A percentile compares a stretch with the other conserved stretches of the same genome.
phyloP scores from a whole-genome alignment of 805 yeast species.

The Nakazawaea sp. region DNA sequence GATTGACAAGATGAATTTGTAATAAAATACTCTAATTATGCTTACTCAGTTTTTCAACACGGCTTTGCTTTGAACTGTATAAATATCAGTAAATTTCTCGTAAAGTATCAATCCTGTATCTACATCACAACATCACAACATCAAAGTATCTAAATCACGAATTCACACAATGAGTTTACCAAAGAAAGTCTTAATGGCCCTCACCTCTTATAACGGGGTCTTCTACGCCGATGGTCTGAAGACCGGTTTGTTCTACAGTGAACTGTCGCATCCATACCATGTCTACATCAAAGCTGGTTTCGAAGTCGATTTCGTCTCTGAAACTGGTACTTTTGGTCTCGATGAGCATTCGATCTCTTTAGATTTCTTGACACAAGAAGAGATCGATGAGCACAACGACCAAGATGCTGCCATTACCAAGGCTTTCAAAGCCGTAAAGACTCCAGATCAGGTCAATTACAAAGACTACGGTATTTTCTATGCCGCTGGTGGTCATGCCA shows the following conservation, averaged over 20 bases:
- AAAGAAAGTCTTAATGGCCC: slow-evolving; percentile 33
- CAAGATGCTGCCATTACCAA: slow-evolving; percentile 29
- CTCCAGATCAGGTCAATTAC: slow-evolving; percentile 40
- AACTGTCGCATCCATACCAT: slow-evolving; percentile 54
- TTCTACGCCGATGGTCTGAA: slow-evolving; percentile 53
- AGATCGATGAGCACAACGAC: slow-evolving; percentile 26
- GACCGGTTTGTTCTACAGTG: slow-evolving; percentile 56
- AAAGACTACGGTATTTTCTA: slow-evolving; percentile 45
- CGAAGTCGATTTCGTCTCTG: slow-evolving; percentile 52
- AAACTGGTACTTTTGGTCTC: slow-evolving; percentile 48
- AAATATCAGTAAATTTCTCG: too few relatives aligned
- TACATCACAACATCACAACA: too few relatives aligned
- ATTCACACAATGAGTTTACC: slow-evolving; percentile 9
- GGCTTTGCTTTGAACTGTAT: too few relatives aligned
- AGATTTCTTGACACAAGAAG: slow-evolving; percentile 38
- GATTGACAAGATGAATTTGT: too few relatives aligned
- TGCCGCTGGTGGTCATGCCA: slow-evolving; percentile 66
- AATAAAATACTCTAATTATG: too few relatives aligned
- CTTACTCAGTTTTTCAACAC: too few relatives aligned
- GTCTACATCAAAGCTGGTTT: slow-evolving; percentile 39
- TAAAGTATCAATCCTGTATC: too few relatives aligned
- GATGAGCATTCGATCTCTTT: slow-evolving; percentile 46
- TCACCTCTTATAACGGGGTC: slow-evolving; percentile 32
- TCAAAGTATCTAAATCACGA: too few relatives aligned
- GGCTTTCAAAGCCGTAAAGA: slow-evolving; percentile 33